Evolutionary conservation across 73 alveolate species (phyloP), one percentile per base, ranked within the genome.

Genomic region (Urostyla sp.): DNA sequence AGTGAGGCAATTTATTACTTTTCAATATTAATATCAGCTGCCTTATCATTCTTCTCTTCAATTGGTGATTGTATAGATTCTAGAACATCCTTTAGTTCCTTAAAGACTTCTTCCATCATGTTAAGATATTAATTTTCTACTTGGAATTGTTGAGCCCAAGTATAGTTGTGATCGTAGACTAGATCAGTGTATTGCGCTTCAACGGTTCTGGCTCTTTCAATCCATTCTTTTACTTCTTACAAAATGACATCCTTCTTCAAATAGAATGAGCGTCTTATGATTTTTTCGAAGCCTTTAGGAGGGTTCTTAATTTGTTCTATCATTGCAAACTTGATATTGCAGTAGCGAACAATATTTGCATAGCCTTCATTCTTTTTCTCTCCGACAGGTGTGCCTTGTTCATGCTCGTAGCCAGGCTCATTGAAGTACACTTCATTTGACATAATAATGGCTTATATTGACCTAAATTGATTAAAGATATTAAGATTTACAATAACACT

Each of bases 391-490:
- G 98, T 88, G 27, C 99, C 99, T 85, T 91, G 90, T 73, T 94
- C 97, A 56, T 96, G 94, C 73, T 96, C 99, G 83, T 95, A 96
- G 7, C 98, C 97, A 51, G 99, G 99, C 84, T 96, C 99, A 87
- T 96, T 96, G 80, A 87, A 95, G 89, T 92, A 90, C 16, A 96
- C 99, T 74, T 94, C 94, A 69, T 95, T 98, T 66, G 96, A 80
- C 99, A 96, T 96, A 40, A 96, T 96, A 31, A 96, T 94, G 2
- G 98, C 96, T 80, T 96, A 90, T 34, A 96, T 93, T 24, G 98
- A n/a, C n/a, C n/a, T n/a, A n/a, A n/a, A n/a, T n/a, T n/a, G n/a
- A n/a, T n/a, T n/a, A n/a, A n/a, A n/a, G n/a, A n/a, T n/a, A n/a
- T n/a, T n/a, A n/a, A n/a, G n/a, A n/a, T n/a, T n/a, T n/a, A 92